Base-by-base conservation (phyloP, 2,329 filamentous ascomycete genomes). In the Calonectria pauciramosa region DNA sequence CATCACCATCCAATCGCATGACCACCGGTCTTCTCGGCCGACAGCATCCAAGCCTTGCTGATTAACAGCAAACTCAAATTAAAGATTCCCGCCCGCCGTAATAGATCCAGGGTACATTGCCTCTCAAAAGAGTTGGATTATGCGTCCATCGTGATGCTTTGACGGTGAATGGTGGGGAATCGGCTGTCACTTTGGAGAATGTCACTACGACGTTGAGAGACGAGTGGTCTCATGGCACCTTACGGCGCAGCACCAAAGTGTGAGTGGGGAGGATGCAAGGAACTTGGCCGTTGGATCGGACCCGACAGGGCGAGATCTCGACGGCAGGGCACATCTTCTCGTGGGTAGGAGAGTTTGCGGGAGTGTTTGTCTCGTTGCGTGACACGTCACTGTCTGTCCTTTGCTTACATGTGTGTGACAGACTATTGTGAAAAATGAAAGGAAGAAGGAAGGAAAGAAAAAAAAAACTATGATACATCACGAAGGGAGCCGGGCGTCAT, bases 91-190 rank as follows among this genome's bases (percentile, higher is more conserved):
- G 23, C 38, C 18, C 69, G 56, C 36, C 49, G 54, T 16, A 64
- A 47, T 18, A 38, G 52, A 18, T 77, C 54, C 28, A 59, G 41
- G 49, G 64, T 34, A 30, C 52, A 28, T 73, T 44, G 36, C 60
- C 34, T 69, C 34, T 68, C 23, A 69, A 38, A 70, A 56, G 71
- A 71, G 63, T 68, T 56, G 67, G 65, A 65, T 68, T 64, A 75
- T 77, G 71, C 72, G 34, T 65, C 51, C 52, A 72, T 78, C 70
- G 52, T 68, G 65, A 71, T 75, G 59, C 66, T 73, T 73, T 72
- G 70, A 73, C 8, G 34, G 70, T 56, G 41, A 36, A 64, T 16
- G 47, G 77, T 77, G 78, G 78, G 78, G 71, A 78, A 75, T 79
- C 77, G 68, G 72, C 77, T 75, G 74, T 79, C 77, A 70, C 69